These are phyloP conservation scores for Mycena kentingensis DNA, from an alignment of 768 basidiomycete genomes.

Conservation along the genomic window DNA sequence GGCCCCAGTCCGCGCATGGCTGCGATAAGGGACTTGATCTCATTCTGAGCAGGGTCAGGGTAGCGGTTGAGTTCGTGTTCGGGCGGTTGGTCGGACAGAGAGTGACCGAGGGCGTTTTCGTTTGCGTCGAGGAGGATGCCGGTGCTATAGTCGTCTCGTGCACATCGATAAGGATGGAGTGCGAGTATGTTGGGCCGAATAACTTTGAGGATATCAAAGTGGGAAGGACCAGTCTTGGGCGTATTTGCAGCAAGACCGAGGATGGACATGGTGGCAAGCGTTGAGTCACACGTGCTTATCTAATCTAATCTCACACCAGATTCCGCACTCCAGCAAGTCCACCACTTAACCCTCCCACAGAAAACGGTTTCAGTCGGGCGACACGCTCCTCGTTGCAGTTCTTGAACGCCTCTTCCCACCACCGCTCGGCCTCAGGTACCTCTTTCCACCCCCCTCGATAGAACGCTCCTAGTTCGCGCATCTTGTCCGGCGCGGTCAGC, in stretches of 20 bases:
- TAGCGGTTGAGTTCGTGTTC: slow-evolving; percentile 80
- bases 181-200: slow-evolving; percentile 94
- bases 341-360: neutral
- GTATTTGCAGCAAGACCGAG: slow-evolving; percentile 54
- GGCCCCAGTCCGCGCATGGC: slow-evolving; percentile 68
- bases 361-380: slow-evolving; percentile 35
- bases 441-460: slow-evolving; percentile 63
- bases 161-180: slow-evolving; percentile 91
- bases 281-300: slow-evolving; percentile 6
- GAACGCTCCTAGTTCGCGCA: slow-evolving; percentile 43
- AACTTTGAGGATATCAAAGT: slow-evolving; percentile 82
- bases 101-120: slow-evolving; percentile 92
- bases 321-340: neutral
- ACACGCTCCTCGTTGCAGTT: slow-evolving; percentile 44
- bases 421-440: slow-evolving; percentile 57
- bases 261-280: slow-evolving; percentile 53
- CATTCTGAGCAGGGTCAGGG: slow-evolving; percentile 86
- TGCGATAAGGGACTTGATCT: slow-evolving; percentile 77
- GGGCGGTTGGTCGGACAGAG: slow-evolving; percentile 51
- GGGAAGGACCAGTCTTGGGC: slow-evolving; percentile 57
- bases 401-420: slow-evolving; percentile 68
- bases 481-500: slow-evolving; percentile 38
- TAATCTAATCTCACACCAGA: no score
- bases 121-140: slow-evolving; percentile 97
- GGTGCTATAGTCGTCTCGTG: slow-evolving; percentile 90